A percentile compares a stretch with the other conserved stretches of the same genome.
These are phyloP conservation scores for Dothidotthia symphoricarpi DNA, from an alignment of 2,329 filamentous ascomycete species.

Conservation along the genomic window DNA sequence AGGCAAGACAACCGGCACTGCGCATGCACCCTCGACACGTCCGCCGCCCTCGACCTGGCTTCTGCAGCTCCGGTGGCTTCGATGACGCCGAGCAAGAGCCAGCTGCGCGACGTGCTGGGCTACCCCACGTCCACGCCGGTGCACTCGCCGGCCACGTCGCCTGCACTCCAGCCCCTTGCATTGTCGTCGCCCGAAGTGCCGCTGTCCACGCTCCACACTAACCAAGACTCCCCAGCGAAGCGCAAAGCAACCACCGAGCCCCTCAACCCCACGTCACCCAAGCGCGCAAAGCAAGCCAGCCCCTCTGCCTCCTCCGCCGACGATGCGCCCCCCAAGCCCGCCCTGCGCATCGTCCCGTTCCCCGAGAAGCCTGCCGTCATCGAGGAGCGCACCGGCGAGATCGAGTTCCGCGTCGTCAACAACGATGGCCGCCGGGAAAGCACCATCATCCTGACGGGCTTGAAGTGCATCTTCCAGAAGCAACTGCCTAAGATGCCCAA, in stretches of 20 bases:
- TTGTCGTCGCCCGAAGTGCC: constrained; percentile 16
- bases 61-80: too few species aligned
- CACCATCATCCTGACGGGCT: constrained; percentile 87
- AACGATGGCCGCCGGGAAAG: constrained; percentile 88
- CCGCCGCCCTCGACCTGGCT: too few species aligned
- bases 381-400: constrained; percentile 90
- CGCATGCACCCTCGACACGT: neutral
- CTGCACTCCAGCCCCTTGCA: too few species aligned
- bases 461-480: constrained; percentile 98
- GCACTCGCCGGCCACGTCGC: too few species aligned
- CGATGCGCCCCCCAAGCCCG: constrained; percentile 41
- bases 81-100: too few species aligned
- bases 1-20: too few species aligned
- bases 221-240: constrained; percentile 51
- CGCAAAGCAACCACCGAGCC: constrained; percentile 73
- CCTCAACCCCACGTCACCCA: constrained; percentile 58
- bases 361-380: constrained; percentile 92
- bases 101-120: constrained; percentile 17
- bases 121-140: constrained; percentile 24
- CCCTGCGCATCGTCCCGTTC: constrained; percentile 71
- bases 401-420: constrained; percentile 97
- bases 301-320: constrained; percentile 36
- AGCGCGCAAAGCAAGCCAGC: constrained; percentile 51
- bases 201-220: constrained; percentile 13
- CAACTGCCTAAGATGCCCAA: constrained; percentile 99